Base-by-base conservation (phyloP, 1,284 basidiomycete species). In the Entoloma clypeatum region DNA sequence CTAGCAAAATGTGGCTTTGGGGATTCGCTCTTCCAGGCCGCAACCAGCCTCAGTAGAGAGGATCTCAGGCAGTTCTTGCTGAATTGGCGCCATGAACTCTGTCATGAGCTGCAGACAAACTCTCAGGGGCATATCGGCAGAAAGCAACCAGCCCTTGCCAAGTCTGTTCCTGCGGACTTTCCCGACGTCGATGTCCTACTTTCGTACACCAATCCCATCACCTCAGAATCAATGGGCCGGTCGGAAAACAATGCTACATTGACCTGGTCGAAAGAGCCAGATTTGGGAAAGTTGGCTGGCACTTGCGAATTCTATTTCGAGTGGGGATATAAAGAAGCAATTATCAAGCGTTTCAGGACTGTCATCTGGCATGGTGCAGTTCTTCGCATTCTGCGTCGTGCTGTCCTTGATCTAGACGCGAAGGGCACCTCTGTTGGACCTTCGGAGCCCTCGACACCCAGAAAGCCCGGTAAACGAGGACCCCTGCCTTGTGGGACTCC, bases 301-400 rank as follows among this genome's bases (percentile, higher is more conserved):
- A 68, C 82, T 1, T 93, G 90, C 64, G 91, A 94, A 60, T 70
- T 79, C 36, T 87, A 83, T 56, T 94, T 94, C 51, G 91, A 93
- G 56, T 94, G 91, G 91, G 91, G 90, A 0, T 81, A 87, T 31
- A 79, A 73, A 48, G 84, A 89, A 37, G 68, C 76, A 5, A 86
- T 91, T 46, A 72, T 89, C 50, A 85, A 87, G 48, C 77, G 86
- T 5, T 89, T 90, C 56, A 68, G 83, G 48, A 87, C 79, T 0
- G 72, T 88, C 5, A 71, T 91, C 14, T 90, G 87, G 85, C 77
- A 75, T 5, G 74, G 79, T 0, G 71, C 75, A 7, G 73, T 84
- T 10, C 66, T 83, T 28, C 72, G 86, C 21, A 77, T 81, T 26
- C 59, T 90, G 23, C 71, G 86, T 7, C 71, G 81, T 16, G 71